phyloP scores from a whole-genome alignment of 768 basidiomycete genomes.

The Naematelia encephala region DNA sequence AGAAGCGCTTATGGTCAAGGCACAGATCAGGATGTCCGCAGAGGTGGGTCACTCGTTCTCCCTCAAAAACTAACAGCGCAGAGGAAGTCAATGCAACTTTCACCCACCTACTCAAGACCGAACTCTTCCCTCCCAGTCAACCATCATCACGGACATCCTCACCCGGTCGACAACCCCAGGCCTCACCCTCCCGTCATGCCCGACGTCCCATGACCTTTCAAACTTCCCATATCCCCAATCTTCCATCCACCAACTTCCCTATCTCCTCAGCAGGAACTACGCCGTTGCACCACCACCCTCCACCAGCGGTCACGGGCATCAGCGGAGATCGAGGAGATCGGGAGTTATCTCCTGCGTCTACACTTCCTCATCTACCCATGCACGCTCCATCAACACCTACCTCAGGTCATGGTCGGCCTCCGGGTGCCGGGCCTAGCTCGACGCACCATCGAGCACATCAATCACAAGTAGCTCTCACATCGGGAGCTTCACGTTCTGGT shows the following conservation, averaged over 20 bases:
- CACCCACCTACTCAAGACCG: conserved; percentile 52
- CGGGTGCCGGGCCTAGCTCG: conserved; percentile 37
- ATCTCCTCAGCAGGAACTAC: conserved; percentile 59
- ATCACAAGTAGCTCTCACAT: conserved; percentile 35
- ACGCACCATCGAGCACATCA: conserved; percentile 41
- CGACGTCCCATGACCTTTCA: conserved; percentile 55
- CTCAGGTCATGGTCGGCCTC: conserved; percentile 38
- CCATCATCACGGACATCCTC: conserved; percentile 28
- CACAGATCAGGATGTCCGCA: conserved; percentile 41
- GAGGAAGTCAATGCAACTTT: conserved; percentile 55
- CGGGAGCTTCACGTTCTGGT: conserved; percentile 14
- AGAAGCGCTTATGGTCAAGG: conserved; percentile 72
- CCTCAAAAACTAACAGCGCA: conserved; percentile 9
- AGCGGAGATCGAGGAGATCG: conserved; percentile 24
- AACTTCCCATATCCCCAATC: conserved; percentile 71
- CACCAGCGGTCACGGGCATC: conserved; percentile 32
- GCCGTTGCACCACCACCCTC: conserved; percentile 44
- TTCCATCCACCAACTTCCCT: conserved; percentile 68
- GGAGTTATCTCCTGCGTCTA: conserved; percentile 35
- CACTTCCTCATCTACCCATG: conserved; percentile 40
- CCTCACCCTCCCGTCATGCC: conserved; percentile 33
- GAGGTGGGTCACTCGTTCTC: conserved; percentile 9
- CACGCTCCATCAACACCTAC: conserved; percentile 46
- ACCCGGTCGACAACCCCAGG: conserved; percentile 15
- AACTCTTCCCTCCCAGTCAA: conserved; percentile 51